Base-by-base conservation (phyloP, 164 flowering plant genomes). In the Dillenia turbinata region DNA sequence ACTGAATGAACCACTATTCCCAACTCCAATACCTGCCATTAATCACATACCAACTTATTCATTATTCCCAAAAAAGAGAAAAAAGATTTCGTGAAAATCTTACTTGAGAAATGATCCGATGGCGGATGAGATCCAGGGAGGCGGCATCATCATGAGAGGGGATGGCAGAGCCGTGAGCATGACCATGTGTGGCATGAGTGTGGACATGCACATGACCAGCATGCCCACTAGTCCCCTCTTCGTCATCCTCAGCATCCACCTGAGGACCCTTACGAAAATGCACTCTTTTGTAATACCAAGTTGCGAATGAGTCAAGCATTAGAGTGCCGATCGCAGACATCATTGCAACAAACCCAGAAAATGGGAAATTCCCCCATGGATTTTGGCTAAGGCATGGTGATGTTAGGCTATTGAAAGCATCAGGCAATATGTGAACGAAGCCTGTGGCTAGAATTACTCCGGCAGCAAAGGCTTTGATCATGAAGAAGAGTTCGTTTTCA, bases 71-170 rank as follows among this genome's bases (percentile, higher is more conserved):
- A 40, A 16, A 22, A 26, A 10, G 3, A 5, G 9, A 24, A 14
- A 24, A 14, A 9, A 10, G 11, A 47, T 3, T 12, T 17, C 8
- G 11, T 2, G 7, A 15, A 43, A 24, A 8, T 5, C 53, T 54
- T 66, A 77, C 87, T 55, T 79, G 82, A 0, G 88, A 83, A 5
- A 83, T 57, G 47, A 83, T 68, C 1, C 83, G 62, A n/a, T 69
- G 71, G 4, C 80, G 66, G 12, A 80, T 56, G 9, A 83, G 70
- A 1, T 73, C 73, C 0, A 66, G 16, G 1, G 51, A 43, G 9
- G 15, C 43, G 33, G 44, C 19, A 11, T 16, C 52, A 6, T 67
- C 65, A 13, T 44, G 51, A 6, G 48, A 5, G 2, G 45, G 48
- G 15, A 49, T 17, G 12, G 77, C 65, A 15, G 81, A 63, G 0